These are phyloP conservation scores for Tolypocladium paradoxum DNA, from an alignment of 2,329 filamentous ascomycete species.

Conservation along the genomic window DNA sequence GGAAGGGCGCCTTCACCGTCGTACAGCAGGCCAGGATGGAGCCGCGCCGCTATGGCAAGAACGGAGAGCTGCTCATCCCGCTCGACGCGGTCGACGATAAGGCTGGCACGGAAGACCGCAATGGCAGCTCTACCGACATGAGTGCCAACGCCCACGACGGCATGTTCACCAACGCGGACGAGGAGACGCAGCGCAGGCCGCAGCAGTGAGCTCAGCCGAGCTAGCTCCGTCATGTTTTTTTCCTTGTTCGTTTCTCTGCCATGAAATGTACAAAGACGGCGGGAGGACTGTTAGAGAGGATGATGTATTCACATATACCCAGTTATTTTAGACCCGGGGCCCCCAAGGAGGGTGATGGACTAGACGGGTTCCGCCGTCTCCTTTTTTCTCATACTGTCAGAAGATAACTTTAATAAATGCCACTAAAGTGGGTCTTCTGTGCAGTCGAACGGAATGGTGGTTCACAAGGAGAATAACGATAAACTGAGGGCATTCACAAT, in stretches of 20 bases:
- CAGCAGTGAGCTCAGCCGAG: constrained; percentile 2
- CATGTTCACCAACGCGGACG: constrained; percentile 20
- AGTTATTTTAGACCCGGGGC: neutral
- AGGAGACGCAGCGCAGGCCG: constrained; percentile 19
- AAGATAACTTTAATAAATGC: no score
- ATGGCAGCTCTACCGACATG: constrained; percentile 15
- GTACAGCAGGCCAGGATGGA: constrained; percentile 31
- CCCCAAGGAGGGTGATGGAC: no score
- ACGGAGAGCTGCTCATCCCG: constrained; percentile 44
- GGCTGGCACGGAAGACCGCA: constrained; percentile 15
- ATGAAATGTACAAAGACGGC: neutral
- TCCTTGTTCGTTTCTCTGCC: neutral
- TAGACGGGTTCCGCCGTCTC: no score
- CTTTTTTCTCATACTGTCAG: no score
- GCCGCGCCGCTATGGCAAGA: constrained; percentile 46
- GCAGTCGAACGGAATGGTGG: no score
- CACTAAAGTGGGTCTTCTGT: no score
- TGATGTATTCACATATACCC: neutral
- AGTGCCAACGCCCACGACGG: constrained; percentile 10
- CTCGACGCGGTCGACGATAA: constrained; percentile 32
- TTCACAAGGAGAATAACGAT: no score
- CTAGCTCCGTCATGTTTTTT: neutral
- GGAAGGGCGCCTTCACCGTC: constrained; percentile 22
- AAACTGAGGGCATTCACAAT: no score
- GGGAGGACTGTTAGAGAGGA: neutral